A percentile compares a stretch with the other conserved stretches of the same genome.
These are phyloP conservation scores for Styphnolobium japonicum DNA, from an alignment of 306 rosid species.

Conservation along the genomic window DNA sequence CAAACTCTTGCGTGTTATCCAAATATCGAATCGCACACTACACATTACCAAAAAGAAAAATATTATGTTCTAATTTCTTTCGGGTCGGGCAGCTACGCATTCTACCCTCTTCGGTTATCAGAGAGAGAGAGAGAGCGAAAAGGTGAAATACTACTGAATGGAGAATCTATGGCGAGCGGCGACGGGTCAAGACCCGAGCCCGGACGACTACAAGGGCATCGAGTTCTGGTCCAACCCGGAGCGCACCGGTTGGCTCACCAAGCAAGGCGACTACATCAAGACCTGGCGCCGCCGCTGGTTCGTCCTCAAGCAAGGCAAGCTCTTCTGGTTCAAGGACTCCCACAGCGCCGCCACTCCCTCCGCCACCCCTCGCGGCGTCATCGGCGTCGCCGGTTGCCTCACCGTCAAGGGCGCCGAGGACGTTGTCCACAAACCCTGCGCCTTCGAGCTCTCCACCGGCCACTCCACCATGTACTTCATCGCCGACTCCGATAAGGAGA, in stretches of 20 bases:
- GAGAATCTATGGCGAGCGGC: constrained; percentile 72
- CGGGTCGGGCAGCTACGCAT: no score
- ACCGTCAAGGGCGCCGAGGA: constrained; percentile 80
- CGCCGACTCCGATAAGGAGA: constrained; percentile 63
- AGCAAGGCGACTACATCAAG: constrained; percentile 71
- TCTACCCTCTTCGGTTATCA: no score
- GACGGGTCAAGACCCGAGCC: constrained; percentile 69
- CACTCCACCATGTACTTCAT: constrained; percentile 60
- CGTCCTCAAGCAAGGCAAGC: constrained; percentile 44
- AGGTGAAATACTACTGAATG: constrained; percentile 19
- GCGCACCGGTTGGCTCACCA: constrained; percentile 38
- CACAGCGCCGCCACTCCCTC: constrained; percentile 38
- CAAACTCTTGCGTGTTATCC: no score
- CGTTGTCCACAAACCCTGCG: constrained; percentile 57
- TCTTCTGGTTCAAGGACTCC: constrained; percentile 33
- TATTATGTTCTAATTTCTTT: no score
- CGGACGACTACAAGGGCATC: constrained; percentile 60
- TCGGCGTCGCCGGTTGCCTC: constrained; percentile 54
- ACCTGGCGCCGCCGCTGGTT: constrained; percentile 85
- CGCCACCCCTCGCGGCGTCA: constrained; percentile 62
- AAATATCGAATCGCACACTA: no score
- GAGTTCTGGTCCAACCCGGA: constrained; percentile 71
- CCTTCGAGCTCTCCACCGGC: constrained; percentile 65
- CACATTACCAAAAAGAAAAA: no score
- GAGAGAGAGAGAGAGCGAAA: background rate